Evolutionary conservation across 2,329 filamentous ascomycete genomes (phyloP), one percentile per base, ranked within the genome.

Genomic region (Aureobasidium musti): DNA sequence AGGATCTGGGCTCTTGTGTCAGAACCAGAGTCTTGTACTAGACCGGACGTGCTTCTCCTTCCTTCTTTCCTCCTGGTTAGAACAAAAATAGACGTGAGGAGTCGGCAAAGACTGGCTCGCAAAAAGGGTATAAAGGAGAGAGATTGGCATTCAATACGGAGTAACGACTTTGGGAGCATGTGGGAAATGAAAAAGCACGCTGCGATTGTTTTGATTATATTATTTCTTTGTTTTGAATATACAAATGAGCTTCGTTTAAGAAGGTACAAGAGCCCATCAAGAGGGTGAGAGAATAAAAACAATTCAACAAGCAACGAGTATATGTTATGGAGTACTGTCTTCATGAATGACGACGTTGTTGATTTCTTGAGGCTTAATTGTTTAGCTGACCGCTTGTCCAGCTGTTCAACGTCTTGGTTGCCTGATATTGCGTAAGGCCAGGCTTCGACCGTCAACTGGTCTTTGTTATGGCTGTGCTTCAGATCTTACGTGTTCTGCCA

Each of bases 1-100:
- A 98, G 78, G 86, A 84, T 67, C 83, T 97, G 68, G 77, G 78
- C 30, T 76, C 74, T 50, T 70, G 80, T 66, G 81, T 83, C 68
- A 75, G 81, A 68, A 82, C 81, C 21, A 75, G 81, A 68, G 80
- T 83, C 65, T 72, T 83, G 70, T 83, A 82, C 72, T 81, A 77
- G 43, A 63, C 30, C 26, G 3, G 33, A 23, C 10, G 2, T 43
- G 41, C 30, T 41, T 30, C 11, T 41, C 21, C 11, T 26, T 41
- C 13, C n/a, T 21, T 43, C 19, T 41, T 28, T 43, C 11, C 5
- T 1, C 21, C 17, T 30, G 23, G 6, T 26, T 19, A 30, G 45
- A 26, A 50, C 11, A 39, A 14, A 2, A 23, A 37, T 33, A 2
- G 17, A 53, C 17, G 21, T 6, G 19, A 21, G 21, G 28, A 17